Percentiles rank a stretch among this genome's conserved stretches.
Evolutionary conservation across 495 filamentous ascomycete genomes (phyloP).

Genomic region (Parathielavia appendiculata): DNA sequence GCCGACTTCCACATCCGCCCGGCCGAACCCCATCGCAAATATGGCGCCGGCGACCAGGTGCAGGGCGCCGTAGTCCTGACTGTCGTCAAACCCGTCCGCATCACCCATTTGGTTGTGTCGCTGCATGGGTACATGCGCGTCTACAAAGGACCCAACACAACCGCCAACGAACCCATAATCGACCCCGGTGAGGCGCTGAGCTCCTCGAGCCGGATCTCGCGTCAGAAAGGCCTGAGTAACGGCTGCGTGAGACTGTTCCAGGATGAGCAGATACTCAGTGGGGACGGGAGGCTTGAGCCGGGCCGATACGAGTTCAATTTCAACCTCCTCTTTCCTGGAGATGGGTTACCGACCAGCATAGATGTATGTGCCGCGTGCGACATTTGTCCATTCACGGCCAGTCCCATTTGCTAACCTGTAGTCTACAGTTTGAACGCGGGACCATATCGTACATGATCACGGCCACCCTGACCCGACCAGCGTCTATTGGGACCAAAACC

Average conservation of each 20-base stretch:
- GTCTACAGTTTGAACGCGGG: conserved; percentile 81
- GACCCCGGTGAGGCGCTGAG: conserved; percentile 40
- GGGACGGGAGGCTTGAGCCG: conserved; percentile 78
- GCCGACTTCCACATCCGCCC: conserved; percentile 74
- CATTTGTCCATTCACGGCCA: not conserved
- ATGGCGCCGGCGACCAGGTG: conserved; percentile 59
- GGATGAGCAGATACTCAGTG: conserved; percentile 85
- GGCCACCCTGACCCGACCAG: conserved; percentile 83
- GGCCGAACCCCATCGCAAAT: conserved; percentile 86
- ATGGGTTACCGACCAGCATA: conserved; percentile 83
- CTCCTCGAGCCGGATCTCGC: conserved; percentile 44
- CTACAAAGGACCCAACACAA: conserved; percentile 65
- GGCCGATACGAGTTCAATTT: conserved; percentile 92
- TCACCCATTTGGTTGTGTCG: conserved; percentile 85
- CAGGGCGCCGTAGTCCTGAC: conserved; percentile 74
- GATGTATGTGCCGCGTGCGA: conserved; percentile 58
- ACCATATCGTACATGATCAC: conserved; percentile 87
- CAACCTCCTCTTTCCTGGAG: conserved; percentile 71
- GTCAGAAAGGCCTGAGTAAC: conserved; percentile 69
- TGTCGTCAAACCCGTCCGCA: conserved; percentile 72
- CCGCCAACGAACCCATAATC: conserved; percentile 52
- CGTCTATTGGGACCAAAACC: conserved; percentile 51
- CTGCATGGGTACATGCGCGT: conserved; percentile 88
- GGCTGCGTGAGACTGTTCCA: conserved; percentile 83
- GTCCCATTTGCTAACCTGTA: conserved; percentile 21